These are phyloP conservation scores for Citeromyces matritensis DNA, from an alignment of 805 yeast genomes.

Conservation along the genomic window DNA sequence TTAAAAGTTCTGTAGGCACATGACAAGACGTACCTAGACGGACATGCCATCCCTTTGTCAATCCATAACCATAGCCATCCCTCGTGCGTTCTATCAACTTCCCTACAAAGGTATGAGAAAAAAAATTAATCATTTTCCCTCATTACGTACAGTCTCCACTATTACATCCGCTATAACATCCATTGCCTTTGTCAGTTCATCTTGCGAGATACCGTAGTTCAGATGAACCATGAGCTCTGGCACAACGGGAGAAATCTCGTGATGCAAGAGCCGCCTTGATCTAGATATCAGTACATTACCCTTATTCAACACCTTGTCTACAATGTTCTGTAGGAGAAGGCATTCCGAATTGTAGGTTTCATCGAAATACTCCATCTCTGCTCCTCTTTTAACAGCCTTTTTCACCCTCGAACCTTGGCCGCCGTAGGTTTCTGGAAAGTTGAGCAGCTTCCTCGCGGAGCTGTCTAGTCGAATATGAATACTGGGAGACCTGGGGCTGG, in stretches of 20 bases:
- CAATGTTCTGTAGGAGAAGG: conserved; percentile 48
- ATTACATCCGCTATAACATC: conserved; percentile 17
- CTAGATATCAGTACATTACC: conserved; percentile 36
- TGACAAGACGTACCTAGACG: no score
- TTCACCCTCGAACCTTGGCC: conserved; percentile 22
- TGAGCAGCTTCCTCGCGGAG: conserved; percentile 23
- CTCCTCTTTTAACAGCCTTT: conserved; percentile 27
- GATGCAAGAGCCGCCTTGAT: conserved; percentile 48
- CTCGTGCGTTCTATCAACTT: no score
- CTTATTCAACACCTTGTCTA: conserved; percentile 37
- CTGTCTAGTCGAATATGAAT: conserved; percentile 48
- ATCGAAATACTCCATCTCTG: conserved; percentile 24
- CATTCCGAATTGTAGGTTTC: conserved; percentile 35
- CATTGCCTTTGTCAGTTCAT: conserved; percentile 29
- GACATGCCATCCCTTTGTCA: no score
- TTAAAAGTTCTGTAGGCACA: no score
- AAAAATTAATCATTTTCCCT: no score
- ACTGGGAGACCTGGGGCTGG: conserved; percentile 48
- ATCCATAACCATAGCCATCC: no score
- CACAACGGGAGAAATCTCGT: conserved; percentile 56
- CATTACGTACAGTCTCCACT: conserved; percentile 6
- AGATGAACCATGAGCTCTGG: conserved; percentile 43
- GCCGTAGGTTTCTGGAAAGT: conserved; percentile 35
- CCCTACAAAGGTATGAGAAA: no score
- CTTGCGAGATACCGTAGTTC: conserved; percentile 26